Base-by-base conservation (phyloP, 495 filamentous ascomycete species). In the Daldinia bambusicola region DNA sequence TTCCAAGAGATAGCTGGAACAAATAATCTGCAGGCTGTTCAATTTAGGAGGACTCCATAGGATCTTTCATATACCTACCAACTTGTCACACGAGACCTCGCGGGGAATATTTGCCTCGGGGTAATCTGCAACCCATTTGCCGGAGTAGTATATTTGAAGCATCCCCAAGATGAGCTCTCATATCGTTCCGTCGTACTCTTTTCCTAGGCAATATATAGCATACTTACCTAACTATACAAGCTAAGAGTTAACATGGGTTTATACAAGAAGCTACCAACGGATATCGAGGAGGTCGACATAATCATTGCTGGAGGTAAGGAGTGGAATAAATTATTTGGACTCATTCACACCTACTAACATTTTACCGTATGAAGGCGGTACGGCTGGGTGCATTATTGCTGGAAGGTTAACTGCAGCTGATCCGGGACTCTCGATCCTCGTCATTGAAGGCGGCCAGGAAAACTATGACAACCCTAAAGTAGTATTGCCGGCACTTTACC, bases 351-450 rank as follows among this genome's bases (percentile, higher is more conserved):
- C 32, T 48, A 13, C 57, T 61, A 45, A 63, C 9, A 10, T 20
- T 50, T 18, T 6, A 50, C 12, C 2, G 8, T 53, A 16, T 38
- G 18, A 66, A 75, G 84, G 83, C 8, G 84, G 83, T 13, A 79
- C 80, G 3, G 75, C 79, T 0, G 84, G 76, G 41, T 84, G 79
- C 59, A 79, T 80, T n/a, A 60, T 84, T 20, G 81, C 82, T 14
- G 80, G 76, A 8, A 74, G 82, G 2, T 71, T 84, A 2, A 76
- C 81, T 3, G 77, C 77, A 40, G 81, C 82, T 18, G 77, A 83
- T 56, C 79, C 78, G 2, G 61, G 63, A 2, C 74, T 84, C 7
- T 80, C 77, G 1, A 80, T 84, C 56, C 62, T 84, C 8, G 70
- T 84, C 12, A 77, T 84, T 53, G 82, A 84, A 55, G 56, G 67